Evolutionary conservation across 768 basidiomycete species (phyloP), one percentile per base, ranked within the genome.

Genomic region (Mycena vitilis): DNA sequence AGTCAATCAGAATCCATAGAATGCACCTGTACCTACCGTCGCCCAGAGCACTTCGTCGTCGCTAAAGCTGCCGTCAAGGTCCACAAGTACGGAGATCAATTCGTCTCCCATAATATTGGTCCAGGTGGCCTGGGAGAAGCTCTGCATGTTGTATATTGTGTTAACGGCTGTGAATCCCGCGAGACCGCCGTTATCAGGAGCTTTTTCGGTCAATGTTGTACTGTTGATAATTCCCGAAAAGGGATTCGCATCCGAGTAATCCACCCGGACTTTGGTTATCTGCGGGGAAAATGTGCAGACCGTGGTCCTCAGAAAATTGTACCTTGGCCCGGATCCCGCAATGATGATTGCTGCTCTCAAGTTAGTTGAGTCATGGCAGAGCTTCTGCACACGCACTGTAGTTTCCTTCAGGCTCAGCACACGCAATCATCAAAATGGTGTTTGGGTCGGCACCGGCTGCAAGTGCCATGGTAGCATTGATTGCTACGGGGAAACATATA

Each of bases 391-490:
- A 37, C 63, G 10, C 11, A 63, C 63, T 63, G 36, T 63, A 63
- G 44, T 56, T 47, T 23, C 48, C 53, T 20, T 12, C 54, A 13
- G 44, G n/a, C 25, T 30, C 22, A 16, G 11, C 18, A 22, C 63
- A 61, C 5, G 49, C 54, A 23, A 63, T 34, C 63, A 63, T 55
- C 8, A 56, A 18, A 9, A 63, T n/a, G 37, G 55, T 48, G 54
- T 48, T 56, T 42, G 40, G 16, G 40, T 42, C 40, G 5, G 30
- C 30, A 5, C 30, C 30, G 3, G 30, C 30, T 30, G 30, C 30
- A 2, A 30, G 5, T 30, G 30, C 30, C 30, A 30, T 30, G 30
- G 30, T 30, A 5, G 30, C 30, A 30, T 30, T 30, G 30, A 30
- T 30, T 30, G 5, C 30, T 30, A 30, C 5, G 30, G 30, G 30